Evolutionary conservation across 2,329 filamentous ascomycete species (phyloP).

Genomic region (Cladosporium halotolerans): DNA sequence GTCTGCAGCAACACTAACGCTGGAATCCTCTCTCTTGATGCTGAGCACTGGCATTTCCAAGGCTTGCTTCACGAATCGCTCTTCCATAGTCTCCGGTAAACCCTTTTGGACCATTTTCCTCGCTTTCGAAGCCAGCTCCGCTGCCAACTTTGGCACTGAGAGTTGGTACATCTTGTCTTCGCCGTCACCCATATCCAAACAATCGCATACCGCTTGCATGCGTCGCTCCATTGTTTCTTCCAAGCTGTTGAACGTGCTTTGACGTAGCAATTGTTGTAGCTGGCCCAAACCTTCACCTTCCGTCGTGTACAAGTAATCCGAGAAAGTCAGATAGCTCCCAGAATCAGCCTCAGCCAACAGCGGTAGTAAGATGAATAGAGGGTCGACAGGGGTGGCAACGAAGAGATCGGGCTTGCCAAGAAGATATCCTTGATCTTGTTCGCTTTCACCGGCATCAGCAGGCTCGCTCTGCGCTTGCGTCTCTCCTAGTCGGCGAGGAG

Average conservation of each 20-base stretch:
- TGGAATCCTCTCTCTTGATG: conserved; percentile 54
- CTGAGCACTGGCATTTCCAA: conserved; percentile 71
- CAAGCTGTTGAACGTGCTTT: conserved; percentile 26
- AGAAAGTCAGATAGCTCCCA: conserved; percentile 51
- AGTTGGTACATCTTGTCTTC: conserved; percentile 82
- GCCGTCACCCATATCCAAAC: conserved; percentile 76
- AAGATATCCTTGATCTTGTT: conserved; percentile 43
- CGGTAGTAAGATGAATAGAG: conserved; percentile 76
- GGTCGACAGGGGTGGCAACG: conserved; percentile 76
- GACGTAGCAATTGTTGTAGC: conserved; percentile 49
- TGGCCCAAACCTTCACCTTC: conserved; percentile 48
- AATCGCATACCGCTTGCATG: conserved; percentile 70
- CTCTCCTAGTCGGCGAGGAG: conserved; percentile 20
- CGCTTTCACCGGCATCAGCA: not conserved
- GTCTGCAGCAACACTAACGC: conserved; percentile 25
- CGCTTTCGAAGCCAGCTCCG: conserved; percentile 65
- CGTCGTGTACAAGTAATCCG: conserved; percentile 66
- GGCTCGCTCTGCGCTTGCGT: not conserved
- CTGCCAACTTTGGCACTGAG: conserved; percentile 63
- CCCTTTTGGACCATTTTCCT: conserved; percentile 57
- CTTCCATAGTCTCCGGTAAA: conserved; percentile 75
- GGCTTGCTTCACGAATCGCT: conserved; percentile 69
- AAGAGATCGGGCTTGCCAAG: conserved; percentile 68
- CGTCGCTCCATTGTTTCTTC: conserved; percentile 46
- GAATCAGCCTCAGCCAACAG: conserved; percentile 37